Conservation (phyloP, 2,329 filamentous ascomycete species). For the Calycina herbarum region DNA sequence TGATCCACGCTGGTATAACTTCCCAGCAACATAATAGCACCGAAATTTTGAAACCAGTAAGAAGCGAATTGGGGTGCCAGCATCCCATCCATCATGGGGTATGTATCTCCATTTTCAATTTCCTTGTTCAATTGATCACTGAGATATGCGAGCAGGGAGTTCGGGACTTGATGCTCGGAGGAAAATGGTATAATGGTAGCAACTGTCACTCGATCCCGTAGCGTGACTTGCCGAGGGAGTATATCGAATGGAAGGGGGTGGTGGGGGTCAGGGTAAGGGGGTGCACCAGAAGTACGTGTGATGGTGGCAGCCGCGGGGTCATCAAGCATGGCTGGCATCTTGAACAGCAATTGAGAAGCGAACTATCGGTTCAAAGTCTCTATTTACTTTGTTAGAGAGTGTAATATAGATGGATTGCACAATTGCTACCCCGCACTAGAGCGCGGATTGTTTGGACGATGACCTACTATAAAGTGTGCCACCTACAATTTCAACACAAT, state of each 20-base stretch:
- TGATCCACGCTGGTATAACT: conserved; percentile 56
- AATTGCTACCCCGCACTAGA: conserved; percentile 14
- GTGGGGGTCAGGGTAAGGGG: conserved; percentile 52
- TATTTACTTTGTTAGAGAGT: conserved; percentile 12
- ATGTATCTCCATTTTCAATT: conserved; percentile 72
- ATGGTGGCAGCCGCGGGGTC: conserved; percentile 57
- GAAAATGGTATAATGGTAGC: conserved; percentile 70
- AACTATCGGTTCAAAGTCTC: conserved; percentile 9
- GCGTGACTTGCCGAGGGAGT: conserved; percentile 60
- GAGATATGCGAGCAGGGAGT: conserved; percentile 62
- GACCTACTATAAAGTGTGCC: neutral
- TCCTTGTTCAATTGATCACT: conserved; percentile 68
- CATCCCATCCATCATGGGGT: conserved; percentile 67
- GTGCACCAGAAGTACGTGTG: conserved; percentile 53
- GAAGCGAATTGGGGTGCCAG: conserved; percentile 60
- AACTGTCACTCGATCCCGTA: conserved; percentile 65
- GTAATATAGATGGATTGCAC: neutral
- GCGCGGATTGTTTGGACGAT: neutral
- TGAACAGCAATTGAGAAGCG: conserved; percentile 13
- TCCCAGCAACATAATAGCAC: conserved; percentile 68
- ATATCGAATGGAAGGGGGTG: conserved; percentile 50
- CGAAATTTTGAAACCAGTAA: conserved; percentile 76
- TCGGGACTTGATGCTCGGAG: conserved; percentile 59
- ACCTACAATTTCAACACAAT: neutral
- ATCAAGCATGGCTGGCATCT: conserved; percentile 62